Percentiles rank a stretch among this genome's conserved stretches.
These are phyloP conservation scores for Magnolia kwangsiensis DNA, from an alignment of 164 flowering plant genomes.

Conservation along the genomic window DNA sequence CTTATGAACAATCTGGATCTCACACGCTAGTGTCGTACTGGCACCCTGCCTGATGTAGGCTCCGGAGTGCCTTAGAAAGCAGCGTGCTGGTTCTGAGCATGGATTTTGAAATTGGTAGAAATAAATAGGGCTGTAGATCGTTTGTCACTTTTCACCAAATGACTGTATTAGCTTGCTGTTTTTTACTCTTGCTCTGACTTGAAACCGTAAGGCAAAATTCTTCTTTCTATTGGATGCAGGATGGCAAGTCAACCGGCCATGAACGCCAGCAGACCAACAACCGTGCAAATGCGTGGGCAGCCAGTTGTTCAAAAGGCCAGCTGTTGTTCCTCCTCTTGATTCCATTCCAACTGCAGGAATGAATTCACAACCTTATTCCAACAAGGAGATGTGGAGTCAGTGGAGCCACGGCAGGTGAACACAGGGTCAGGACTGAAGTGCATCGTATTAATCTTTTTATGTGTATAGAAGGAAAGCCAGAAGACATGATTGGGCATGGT, in stretches of 20 bases:
- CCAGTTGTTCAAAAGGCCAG: constrained; percentile 27
- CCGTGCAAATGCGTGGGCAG: constrained; percentile 33
- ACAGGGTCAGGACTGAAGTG: neutral
- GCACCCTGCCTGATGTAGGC: too few relatives aligned
- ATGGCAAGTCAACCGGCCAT: constrained; percentile 38
- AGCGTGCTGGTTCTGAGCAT: neutral
- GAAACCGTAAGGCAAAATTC: neutral
- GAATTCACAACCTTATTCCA: neutral
- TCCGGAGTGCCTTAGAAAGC: too few relatives aligned
- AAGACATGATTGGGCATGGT: neutral
- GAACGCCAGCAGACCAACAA: constrained; percentile 30
- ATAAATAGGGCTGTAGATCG: neutral
- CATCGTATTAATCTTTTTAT: neutral
- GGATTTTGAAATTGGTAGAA: neutral
- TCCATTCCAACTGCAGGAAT: neutral
- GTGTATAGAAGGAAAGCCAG: constrained; percentile 4
- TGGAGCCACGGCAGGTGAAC: neutral
- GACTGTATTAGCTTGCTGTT: neutral
- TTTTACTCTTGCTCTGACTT: neutral
- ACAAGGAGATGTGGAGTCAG: too few relatives aligned
- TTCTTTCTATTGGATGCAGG: constrained; percentile 10
- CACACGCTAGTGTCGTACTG: too few relatives aligned
- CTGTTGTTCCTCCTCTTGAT: constrained; percentile 32
- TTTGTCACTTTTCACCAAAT: neutral
- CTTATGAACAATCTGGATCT: too few relatives aligned